phyloP scores from a whole-genome alignment of 257 asterid species.

The Petunia secreta region DNA sequence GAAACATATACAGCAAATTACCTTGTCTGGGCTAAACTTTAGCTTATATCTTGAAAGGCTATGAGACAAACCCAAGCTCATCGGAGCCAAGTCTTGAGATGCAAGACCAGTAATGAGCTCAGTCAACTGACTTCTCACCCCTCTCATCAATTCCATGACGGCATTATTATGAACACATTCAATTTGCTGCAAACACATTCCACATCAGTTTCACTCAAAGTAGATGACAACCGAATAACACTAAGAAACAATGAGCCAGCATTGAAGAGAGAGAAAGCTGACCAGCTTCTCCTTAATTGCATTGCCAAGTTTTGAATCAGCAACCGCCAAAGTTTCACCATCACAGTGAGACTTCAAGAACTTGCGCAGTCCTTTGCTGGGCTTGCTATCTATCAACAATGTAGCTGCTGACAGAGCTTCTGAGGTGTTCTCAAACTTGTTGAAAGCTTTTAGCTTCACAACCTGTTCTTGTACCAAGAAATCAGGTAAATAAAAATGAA shows the following conservation, averaged over 20 bases:
- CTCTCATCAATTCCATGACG: conserved; percentile 93
- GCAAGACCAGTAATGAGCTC: conserved; percentile 88
- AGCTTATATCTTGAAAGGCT: conserved; percentile 83
- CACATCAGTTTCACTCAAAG: neutral
- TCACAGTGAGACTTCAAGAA: conserved; percentile 77
- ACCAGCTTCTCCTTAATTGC: conserved; percentile 86
- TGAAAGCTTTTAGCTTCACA: conserved; percentile 78
- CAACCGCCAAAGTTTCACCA: conserved; percentile 64
- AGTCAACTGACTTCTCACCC: conserved; percentile 76
- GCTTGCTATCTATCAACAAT: conserved; percentile 65
- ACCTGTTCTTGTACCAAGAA: conserved; percentile 41
- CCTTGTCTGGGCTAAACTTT: conserved; percentile 95
- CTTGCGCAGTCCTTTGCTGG: conserved; percentile 77
- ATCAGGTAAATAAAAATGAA: conserved; percentile 9
- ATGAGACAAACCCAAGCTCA: conserved; percentile 93
- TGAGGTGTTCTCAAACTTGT: conserved; percentile 78
- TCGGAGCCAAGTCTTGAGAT: conserved; percentile 85
- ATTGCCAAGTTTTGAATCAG: conserved; percentile 89
- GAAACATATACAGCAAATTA: conserved; percentile 12
- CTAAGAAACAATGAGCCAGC: neutral
- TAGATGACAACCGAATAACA: neutral
- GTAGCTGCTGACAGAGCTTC: conserved; percentile 83
- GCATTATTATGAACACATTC: conserved; percentile 83
- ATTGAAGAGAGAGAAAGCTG: conserved; percentile 28
- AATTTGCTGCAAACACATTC: conserved; percentile 56